Evolutionary conservation across 2,329 filamentous ascomycete genomes (phyloP).

Genomic region (Davidsoniella eucalypti): DNA sequence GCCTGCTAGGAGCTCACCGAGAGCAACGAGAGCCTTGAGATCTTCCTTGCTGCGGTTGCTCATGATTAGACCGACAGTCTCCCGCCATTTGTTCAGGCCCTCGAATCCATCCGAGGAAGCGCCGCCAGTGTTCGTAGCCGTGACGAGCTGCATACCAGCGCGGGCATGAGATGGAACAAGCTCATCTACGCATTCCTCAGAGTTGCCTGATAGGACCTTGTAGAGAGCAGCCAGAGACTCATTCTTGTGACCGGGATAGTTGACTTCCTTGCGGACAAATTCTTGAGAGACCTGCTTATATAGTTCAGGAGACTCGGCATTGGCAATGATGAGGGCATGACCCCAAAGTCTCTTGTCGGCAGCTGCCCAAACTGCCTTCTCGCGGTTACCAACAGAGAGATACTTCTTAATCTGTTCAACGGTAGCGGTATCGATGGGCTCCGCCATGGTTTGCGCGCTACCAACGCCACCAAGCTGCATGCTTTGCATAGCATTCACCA

Average conservation of each 20-base stretch:
- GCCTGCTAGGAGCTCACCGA: constrained; percentile 66
- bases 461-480: not conserved
- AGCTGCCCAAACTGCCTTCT: constrained; percentile 84
- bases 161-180: constrained; percentile 85
- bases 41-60: constrained; percentile 69
- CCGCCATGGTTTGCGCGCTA: constrained; percentile 30
- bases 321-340: constrained; percentile 81
- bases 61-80: constrained; percentile 70
- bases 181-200: constrained; percentile 88
- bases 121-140: constrained; percentile 41
- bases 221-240: constrained; percentile 85
- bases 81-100: constrained; percentile 84
- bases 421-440: constrained; percentile 51
- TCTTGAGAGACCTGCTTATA: constrained; percentile 93
- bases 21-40: constrained; percentile 54
- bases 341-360: constrained; percentile 92
- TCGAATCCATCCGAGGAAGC: constrained; percentile 51
- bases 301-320: constrained; percentile 58
- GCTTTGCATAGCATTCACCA: constrained; percentile 1
- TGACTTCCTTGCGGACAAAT: constrained; percentile 89
- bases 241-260: constrained; percentile 60
- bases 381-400: constrained; percentile 65
- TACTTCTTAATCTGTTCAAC: constrained; percentile 57
- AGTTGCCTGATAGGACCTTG: constrained; percentile 83
- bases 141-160: constrained; percentile 81